phyloP scores from a whole-genome alignment of 1,139 yeast genomes.

The Sugiyamaella neomexicana region DNA sequence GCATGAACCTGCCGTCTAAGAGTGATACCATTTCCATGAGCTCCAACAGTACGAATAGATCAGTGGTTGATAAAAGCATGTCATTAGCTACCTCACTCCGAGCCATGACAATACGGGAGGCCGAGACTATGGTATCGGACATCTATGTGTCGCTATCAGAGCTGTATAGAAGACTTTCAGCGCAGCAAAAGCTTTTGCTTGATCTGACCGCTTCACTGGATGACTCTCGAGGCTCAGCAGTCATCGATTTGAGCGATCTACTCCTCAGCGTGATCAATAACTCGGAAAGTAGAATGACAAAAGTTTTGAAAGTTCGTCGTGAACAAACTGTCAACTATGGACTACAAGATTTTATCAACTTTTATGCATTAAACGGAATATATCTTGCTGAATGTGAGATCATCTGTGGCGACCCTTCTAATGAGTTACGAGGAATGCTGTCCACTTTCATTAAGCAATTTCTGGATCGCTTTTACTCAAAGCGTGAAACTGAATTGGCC shows the following conservation, averaged over 20 bases:
- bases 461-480: constrained; percentile 57
- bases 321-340: constrained; percentile 64
- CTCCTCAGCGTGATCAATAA: constrained; percentile 67
- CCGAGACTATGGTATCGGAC: constrained; percentile 64
- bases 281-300: constrained; percentile 75
- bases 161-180: constrained; percentile 67
- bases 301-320: constrained; percentile 73
- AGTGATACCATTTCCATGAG: constrained; percentile 32
- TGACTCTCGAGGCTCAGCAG: constrained; percentile 23
- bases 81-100: constrained; percentile 57
- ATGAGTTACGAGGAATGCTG: constrained; percentile 64
- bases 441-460: constrained; percentile 67
- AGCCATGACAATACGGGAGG: constrained; percentile 68
- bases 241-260: constrained; percentile 43
- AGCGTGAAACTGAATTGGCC: constrained; percentile 49
- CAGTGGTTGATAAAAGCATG: constrained; percentile 37
- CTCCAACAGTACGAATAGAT: constrained; percentile 30
- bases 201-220: constrained; percentile 65
- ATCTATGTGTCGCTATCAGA: constrained; percentile 69
- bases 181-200: constrained; percentile 75
- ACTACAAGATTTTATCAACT: constrained; percentile 54
- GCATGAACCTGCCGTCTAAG: constrained; percentile 57
- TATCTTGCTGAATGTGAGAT: constrained; percentile 84
- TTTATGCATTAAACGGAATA: constrained; percentile 65
- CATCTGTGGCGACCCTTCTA: constrained; percentile 69